Base-by-base conservation (phyloP, 1,284 basidiomycete species). In the Salmacisia buchloeana region DNA sequence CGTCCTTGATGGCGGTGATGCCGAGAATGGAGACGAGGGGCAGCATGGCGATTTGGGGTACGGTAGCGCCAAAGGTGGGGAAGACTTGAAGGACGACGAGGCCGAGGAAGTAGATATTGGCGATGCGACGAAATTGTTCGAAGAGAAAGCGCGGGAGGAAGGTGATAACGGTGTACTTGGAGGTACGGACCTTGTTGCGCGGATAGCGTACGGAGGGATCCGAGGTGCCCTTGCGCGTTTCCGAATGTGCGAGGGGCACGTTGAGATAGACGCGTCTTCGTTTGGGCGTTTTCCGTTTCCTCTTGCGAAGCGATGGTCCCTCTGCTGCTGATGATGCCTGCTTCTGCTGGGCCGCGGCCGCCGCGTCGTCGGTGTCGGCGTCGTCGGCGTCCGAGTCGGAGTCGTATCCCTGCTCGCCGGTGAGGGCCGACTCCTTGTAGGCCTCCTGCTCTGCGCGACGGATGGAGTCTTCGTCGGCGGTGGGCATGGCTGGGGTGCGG, bases 1-100 rank as follows among this genome's bases (percentile, higher is more conserved):
- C 92, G 79, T 97, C 94, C 81, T 97, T 97, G 82, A 96, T 87
- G 10, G 89, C 93, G 6, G 94, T 97, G 66, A 96, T 89, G 34
- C 83, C 80, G 49, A 97, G 81, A 69, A 97, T 96, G 80, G 93
- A 90, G 21, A 91, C 82, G 23, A 97, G 85, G 0, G 94, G 94
- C 27, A 97, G 82, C 79, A 91, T 89, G 3, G 92, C 87, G 63
- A 92, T 87, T 65, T 89, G 85, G 0, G 92, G 89, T 1, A 89
- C 86, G 1, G 91, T 87, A 0, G 93, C 90, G 52, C 92, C 94
- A 78, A 97, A 97, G 29, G 94, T 83, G 58, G 92, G 85, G 78
- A 96, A 94, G 2, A 93, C 89, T 41, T 94, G 90, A 13, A 94
- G 83, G 62, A 96, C 83, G 72, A 94, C 89, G 13, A 92, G 83